Conservation (phyloP, 2,329 filamentous ascomycete species). For the Dactylellina cionopaga region DNA sequence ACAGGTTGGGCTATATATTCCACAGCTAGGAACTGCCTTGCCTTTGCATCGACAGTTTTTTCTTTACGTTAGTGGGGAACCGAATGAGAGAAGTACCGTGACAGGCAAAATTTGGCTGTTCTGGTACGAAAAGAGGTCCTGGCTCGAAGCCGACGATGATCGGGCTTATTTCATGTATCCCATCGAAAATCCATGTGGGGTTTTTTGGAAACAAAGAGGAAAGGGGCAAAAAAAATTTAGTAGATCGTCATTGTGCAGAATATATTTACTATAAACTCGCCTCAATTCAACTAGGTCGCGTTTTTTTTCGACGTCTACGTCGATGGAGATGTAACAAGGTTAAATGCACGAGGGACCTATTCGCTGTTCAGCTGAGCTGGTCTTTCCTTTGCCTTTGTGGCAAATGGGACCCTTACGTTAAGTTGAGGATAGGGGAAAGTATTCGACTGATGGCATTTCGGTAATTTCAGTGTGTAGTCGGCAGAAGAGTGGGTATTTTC, state of each 20-base stretch:
- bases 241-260: slow-evolving; percentile 42
- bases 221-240: neutral
- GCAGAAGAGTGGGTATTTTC: neutral
- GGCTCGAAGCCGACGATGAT: no score
- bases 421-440: no score
- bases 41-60: no score
- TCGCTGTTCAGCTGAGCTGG: slow-evolving; percentile 3
- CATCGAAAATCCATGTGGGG: no score
- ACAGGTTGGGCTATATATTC: no score
- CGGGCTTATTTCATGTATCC: no score
- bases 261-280: neutral
- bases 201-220: neutral
- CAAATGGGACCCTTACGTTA: slow-evolving; percentile 44
- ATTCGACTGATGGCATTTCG: neutral
- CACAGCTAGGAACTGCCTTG: no score
- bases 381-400: slow-evolving; percentile 1
- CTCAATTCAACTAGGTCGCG: neutral
- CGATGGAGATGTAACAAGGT: neutral
- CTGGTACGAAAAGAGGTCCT: no score
- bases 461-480: neutral
- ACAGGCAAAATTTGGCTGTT: no score
- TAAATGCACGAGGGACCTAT: no score
- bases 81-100: no score
- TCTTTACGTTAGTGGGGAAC: no score
- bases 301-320: neutral